phyloP scores from a whole-genome alignment of 2,329 filamentous ascomycete genomes.

The Diaporthe sp. region DNA sequence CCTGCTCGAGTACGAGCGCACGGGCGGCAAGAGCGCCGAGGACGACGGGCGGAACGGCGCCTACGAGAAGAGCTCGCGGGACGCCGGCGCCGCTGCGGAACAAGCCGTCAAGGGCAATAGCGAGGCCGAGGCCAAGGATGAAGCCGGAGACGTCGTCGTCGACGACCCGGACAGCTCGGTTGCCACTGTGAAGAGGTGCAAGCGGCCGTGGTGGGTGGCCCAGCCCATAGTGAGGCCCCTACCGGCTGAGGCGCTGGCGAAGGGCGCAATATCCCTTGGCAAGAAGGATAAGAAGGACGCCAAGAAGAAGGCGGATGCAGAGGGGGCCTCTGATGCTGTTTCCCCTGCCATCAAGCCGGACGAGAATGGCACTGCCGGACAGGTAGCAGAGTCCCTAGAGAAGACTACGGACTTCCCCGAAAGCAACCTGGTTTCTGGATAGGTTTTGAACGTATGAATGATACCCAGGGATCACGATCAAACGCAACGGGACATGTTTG shows the following conservation, averaged over 20 bases:
- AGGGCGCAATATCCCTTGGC: constrained; percentile 80
- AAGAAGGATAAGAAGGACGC: constrained; percentile 73
- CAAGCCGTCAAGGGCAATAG: constrained; percentile 29
- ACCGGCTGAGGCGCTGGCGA: constrained; percentile 87
- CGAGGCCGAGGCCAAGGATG: constrained; percentile 45
- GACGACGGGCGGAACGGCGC: constrained; percentile 38
- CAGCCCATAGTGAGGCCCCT: constrained; percentile 90
- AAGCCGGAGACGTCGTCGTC: constrained; percentile 53
- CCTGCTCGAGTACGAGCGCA: constrained; percentile 75
- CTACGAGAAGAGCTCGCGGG: constrained; percentile 48
- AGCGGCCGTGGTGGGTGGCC: constrained; percentile 89
- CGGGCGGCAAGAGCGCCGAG: constrained; percentile 63
- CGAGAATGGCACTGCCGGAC: constrained; percentile 14
- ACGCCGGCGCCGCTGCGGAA: constrained; percentile 46
- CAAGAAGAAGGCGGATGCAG: constrained; percentile 42
- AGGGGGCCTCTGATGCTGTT: constrained; percentile 21
- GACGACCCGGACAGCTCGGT: constrained; percentile 70
- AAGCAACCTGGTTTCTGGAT: constrained; percentile 37
- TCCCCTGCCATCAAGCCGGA: not conserved
- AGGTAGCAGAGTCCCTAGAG: constrained; percentile 34
- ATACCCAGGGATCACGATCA: not conserved
- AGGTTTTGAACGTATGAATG: not conserved
- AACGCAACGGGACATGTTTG: not conserved
- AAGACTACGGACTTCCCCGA: constrained; percentile 35
- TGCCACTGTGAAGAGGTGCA: constrained; percentile 79